Evolutionary conservation across 2,329 filamentous ascomycete species (phyloP), one percentile per base, ranked within the genome.

Genomic region (Fusarium nelsonii): DNA sequence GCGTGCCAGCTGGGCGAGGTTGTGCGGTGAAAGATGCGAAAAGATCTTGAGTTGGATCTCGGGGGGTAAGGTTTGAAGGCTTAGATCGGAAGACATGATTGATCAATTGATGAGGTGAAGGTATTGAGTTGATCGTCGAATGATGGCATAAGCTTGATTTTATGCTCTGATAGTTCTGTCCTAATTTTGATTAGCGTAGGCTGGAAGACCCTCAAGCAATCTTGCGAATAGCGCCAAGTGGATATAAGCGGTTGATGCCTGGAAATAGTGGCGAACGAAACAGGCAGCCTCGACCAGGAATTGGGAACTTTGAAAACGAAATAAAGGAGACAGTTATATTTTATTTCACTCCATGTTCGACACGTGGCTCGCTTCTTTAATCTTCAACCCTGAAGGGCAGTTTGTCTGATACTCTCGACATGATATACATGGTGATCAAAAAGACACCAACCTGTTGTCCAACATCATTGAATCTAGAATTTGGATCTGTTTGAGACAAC

Each of bases 31-130:
- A 6, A 61, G 32, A 8, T 37, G 26, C 7, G 40, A 39, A 6
- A 57, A n/a, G 7, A 70, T 46, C 1, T 12, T 18, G 23, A 55
- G 8, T 33, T 64, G 34, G 1, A 68, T 26, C n/a, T 71, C 69
- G 1, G 14, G 3, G 2, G 62, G 58, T 0, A 71, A 30, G 8
- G 0, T 6, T 2, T 26, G 5, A 2, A 51, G 12, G 9, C 6
- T n/a, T 26, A 4, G 6, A 3, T 8, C 0, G 8, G 15, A 49
- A 20, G 23, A 5, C 61, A 64, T 63, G 8, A 6, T 23, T 14
- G 16, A 26, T 15, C 14, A 16, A 16, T 15, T 12, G 14, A n/a
- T 8, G 6, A 39, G 4, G 23, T 39, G 32, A n/a, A 6, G 23
- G 16, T 11, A 8, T 30, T 45, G 26, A 18, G 16, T 10, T 0